These are phyloP conservation scores for Suillus subalutaceus DNA, from an alignment of 768 basidiomycete species.

Conservation along the genomic window DNA sequence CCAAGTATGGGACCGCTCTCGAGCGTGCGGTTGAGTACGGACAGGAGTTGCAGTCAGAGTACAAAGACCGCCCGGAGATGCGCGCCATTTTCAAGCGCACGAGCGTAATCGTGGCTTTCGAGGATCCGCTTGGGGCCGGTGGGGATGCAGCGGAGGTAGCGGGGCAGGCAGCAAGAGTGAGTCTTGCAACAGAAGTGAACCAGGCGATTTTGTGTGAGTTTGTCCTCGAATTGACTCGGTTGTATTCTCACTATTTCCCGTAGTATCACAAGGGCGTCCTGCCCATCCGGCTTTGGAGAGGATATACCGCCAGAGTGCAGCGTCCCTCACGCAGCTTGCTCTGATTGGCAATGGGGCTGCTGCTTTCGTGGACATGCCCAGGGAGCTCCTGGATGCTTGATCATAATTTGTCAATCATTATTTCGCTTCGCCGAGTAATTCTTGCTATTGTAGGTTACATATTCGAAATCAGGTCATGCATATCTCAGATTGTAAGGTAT, in stretches of 20 bases:
- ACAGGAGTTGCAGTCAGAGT: constrained; percentile 67
- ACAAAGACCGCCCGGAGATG: constrained; percentile 65
- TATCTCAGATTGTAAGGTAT: constrained; percentile 10
- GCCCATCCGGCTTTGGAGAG: constrained; percentile 72
- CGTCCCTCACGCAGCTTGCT: constrained; percentile 72
- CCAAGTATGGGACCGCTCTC: constrained; percentile 59
- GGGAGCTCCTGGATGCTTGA: constrained; percentile 65
- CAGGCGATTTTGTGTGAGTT: constrained; percentile 78
- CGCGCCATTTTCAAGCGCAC: constrained; percentile 71
- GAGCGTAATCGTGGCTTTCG: constrained; percentile 79
- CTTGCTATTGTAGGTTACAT: background rate
- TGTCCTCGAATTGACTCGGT: background rate
- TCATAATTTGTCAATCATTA: background rate
- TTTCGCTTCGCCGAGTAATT: background rate
- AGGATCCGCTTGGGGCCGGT: constrained; percentile 69
- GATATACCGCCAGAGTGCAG: constrained; percentile 74
- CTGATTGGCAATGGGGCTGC: constrained; percentile 73
- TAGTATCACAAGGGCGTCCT: constrained; percentile 81
- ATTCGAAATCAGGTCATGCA: constrained; percentile 1
- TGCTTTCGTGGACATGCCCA: constrained; percentile 79
- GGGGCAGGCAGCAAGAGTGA: constrained; percentile 64
- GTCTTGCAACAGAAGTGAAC: constrained; percentile 77
- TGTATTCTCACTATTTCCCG: constrained; percentile 11
- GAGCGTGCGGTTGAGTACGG: constrained; percentile 75
- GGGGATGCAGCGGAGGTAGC: constrained; percentile 70